phyloP scores from a whole-genome alignment of 164 flowering plant genomes.

The Nymphaea colorata region DNA sequence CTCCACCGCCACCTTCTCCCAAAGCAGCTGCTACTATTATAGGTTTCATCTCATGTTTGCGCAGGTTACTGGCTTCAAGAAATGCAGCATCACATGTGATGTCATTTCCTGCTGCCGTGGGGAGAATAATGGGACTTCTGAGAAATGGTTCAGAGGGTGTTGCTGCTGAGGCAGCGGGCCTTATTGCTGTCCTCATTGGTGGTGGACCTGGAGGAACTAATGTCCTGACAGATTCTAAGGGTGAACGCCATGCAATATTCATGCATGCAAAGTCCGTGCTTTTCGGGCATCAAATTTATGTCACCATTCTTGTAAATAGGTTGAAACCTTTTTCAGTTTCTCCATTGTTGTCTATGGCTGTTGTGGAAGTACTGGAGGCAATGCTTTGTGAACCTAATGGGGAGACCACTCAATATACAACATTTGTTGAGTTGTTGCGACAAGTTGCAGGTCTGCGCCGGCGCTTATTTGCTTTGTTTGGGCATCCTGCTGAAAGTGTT shows the following conservation, averaged over 20 bases:
- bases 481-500: constrained; percentile 97
- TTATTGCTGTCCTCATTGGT: constrained; percentile 82
- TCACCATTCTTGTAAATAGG: constrained; percentile 69
- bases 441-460: constrained; percentile 93
- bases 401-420: constrained; percentile 86
- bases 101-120: constrained; percentile 99
- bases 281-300: constrained; percentile 62
- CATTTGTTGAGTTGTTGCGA: constrained; percentile 89
- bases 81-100: constrained; percentile 95
- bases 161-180: constrained; percentile 90
- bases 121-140: constrained; percentile 94
- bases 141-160: constrained; percentile 98
- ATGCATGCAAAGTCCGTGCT: constrained; percentile 94
- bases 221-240: constrained; percentile 66
- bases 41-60: constrained; percentile 85
- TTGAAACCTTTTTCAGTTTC: constrained; percentile 91
- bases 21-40: constrained; percentile 98
- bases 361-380: constrained; percentile 96
- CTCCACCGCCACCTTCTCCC: constrained; percentile 95
- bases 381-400: constrained; percentile 98
- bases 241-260: constrained; percentile 86
- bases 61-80: constrained; percentile 73
- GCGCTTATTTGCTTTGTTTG: constrained; percentile 93
- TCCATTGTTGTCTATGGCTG: constrained; percentile 83
- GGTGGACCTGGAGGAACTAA: constrained; percentile 86